phyloP scores from a whole-genome alignment of 495 filamentous ascomycete genomes.

The Oleoguttula mirabilis region DNA sequence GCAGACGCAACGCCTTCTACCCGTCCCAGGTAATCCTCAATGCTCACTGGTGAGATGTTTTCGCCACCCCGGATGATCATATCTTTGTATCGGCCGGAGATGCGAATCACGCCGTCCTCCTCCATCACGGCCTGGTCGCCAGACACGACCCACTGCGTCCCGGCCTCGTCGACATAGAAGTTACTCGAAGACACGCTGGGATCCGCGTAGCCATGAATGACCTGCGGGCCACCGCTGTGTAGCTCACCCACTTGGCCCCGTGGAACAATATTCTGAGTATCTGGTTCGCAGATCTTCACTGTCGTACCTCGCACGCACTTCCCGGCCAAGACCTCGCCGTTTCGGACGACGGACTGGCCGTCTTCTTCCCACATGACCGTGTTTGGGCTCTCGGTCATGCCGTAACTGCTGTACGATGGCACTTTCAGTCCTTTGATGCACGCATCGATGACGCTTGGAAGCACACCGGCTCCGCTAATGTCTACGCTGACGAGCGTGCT shows the following conservation, averaged over 20 bases:
- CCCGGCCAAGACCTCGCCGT: slow-evolving; percentile 20
- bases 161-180: slow-evolving; percentile 28
- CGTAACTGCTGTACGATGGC: slow-evolving; percentile 28
- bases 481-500: slow-evolving; percentile 24
- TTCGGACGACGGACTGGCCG: slow-evolving; percentile 10
- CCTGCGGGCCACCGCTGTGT: slow-evolving; percentile 27
- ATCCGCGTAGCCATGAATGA: slow-evolving; percentile 29
- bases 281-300: slow-evolving; percentile 30
- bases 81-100: slow-evolving; percentile 39
- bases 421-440: slow-evolving; percentile 27
- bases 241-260: slow-evolving; percentile 32
- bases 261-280: slow-evolving; percentile 17
- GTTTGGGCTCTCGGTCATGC: slow-evolving; percentile 29
- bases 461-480: slow-evolving; percentile 26
- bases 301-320: slow-evolving; percentile 25
- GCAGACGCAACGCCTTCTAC: slow-evolving; percentile 23
- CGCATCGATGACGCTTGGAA: slow-evolving; percentile 23
- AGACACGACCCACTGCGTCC: slow-evolving; percentile 31
- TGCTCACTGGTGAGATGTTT: slow-evolving; percentile 33
- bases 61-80: slow-evolving; percentile 40
- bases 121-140: slow-evolving; percentile 38
- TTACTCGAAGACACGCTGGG: slow-evolving; percentile 11
- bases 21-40: slow-evolving; percentile 25
- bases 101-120: slow-evolving; percentile 26
- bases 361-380: slow-evolving; percentile 22